phyloP scores from a whole-genome alignment of 306 rosid genomes.

The Quercus gilva region DNA sequence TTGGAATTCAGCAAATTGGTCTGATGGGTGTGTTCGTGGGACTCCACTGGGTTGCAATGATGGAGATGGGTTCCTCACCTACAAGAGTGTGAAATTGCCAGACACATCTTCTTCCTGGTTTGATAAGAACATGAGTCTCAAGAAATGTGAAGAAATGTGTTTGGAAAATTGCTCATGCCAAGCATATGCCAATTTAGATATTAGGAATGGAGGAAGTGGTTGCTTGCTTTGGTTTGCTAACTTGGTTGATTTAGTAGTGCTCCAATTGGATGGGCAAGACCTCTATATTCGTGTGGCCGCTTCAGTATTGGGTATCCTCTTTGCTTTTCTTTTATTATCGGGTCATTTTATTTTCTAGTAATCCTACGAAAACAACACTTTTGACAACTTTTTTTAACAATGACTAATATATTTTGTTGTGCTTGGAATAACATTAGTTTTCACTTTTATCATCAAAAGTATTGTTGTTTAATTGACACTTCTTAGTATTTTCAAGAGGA shows the following conservation, averaged over 20 bases:
- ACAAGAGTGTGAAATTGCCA: conserved; percentile 12
- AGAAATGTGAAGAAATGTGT: conserved; percentile 29
- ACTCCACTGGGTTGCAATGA: conserved; percentile 7
- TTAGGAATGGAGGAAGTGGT: conserved; percentile 28
- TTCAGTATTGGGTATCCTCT: too few relatives aligned
- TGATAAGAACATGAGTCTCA: background rate
- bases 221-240: conserved; percentile 32
- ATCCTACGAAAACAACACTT: too few relatives aligned
- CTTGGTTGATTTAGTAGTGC: conserved; percentile 29
- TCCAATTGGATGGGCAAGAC: conserved; percentile 29
- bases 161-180: conserved; percentile 25
- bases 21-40: conserved; percentile 23
- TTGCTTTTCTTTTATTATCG: too few relatives aligned
- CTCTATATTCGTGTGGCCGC: too few relatives aligned
- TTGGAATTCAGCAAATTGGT: background rate
- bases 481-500: too few relatives aligned
- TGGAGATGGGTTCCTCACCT: conserved; percentile 10
- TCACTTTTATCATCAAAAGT: too few relatives aligned
- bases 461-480: too few relatives aligned
- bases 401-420: too few relatives aligned
- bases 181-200: conserved; percentile 29
- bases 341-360: too few relatives aligned
- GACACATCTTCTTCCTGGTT: conserved; percentile 32
- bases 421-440: too few relatives aligned
- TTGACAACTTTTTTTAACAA: too few relatives aligned